A percentile compares a stretch with the other conserved stretches of the same genome.
Evolutionary conservation across 768 basidiomycete genomes (phyloP).

Genomic region (Leccinum obscurum): DNA sequence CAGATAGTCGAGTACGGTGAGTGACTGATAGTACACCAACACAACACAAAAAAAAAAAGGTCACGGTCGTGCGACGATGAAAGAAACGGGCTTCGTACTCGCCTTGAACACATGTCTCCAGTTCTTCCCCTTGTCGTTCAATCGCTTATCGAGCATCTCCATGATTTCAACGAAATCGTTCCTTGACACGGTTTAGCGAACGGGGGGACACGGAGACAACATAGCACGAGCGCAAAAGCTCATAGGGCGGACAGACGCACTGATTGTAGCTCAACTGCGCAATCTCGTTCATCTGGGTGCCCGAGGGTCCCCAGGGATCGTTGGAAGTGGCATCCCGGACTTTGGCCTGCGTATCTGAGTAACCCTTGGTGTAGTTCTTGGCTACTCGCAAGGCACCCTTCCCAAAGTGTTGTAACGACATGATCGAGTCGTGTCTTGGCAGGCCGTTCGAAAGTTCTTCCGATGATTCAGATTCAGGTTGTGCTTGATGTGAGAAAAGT

Average conservation of each 20-base stretch:
- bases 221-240: background rate
- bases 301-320: slow-evolving; percentile 97
- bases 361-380: slow-evolving; percentile 95
- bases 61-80: background rate
- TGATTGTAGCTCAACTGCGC: slow-evolving; percentile 97
- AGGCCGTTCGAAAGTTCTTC: background rate
- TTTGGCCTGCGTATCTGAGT: slow-evolving; percentile 94
- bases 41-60: background rate
- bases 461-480: background rate
- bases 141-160: slow-evolving; percentile 99
- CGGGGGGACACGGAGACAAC: background rate
- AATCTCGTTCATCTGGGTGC: slow-evolving; percentile 99
- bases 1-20: slow-evolving; percentile 94
- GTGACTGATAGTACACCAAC: slow-evolving; percentile 47
- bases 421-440: slow-evolving; percentile 12
- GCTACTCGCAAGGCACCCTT: slow-evolving; percentile 85
- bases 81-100: slow-evolving; percentile 25
- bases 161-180: slow-evolving; percentile 99
- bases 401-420: slow-evolving; percentile 76
- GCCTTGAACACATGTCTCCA: slow-evolving; percentile 99
- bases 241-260: slow-evolving; percentile 45
- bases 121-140: slow-evolving; percentile 99
- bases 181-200: slow-evolving; percentile 35
- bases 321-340: slow-evolving; percentile 96
- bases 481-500: background rate